Evolutionary conservation across 2,329 filamentous ascomycete genomes (phyloP), one percentile per base, ranked within the genome.

Genomic region (Ceratocystis colombiana): DNA sequence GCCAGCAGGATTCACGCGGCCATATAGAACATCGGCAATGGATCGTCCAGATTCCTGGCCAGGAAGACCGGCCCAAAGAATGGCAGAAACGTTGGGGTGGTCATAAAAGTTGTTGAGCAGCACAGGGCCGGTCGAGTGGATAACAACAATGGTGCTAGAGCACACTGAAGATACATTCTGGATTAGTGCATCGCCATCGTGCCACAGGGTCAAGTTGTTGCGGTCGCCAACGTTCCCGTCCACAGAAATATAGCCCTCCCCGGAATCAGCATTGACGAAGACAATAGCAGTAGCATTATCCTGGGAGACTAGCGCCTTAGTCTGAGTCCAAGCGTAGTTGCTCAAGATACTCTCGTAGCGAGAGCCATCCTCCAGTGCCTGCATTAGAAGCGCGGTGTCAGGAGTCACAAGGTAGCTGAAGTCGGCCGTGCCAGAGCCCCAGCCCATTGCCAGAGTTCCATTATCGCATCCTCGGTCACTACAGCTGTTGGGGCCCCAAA

Each of bases 121-220:
- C 3, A 95, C 88, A 0, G 92, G 85, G 0, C 91, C 91, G 2
- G 87, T 84, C 1, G 88, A 90, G 78, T 97, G 93, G 68, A 97
- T 87, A 67, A 96, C 84, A 17, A 97, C 89, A 68, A 97, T 88
- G 12, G 91, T 96, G 80, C 96, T 96, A 77, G 87, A 85, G 79
- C 88, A 92, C 69, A 85, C 73, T 6, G 85, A 80, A 0, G 90
- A 86, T 10, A 96, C 89, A 61, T 88, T 90, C 75, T 88, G 82
- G 76, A 97, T 88, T 66, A 97, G 77, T 0, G 82, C 80, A 64
- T 97, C 90, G 50, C 90, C 92, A 67, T 86, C 82, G 68, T 87
- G 81, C 93, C 93, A 97, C 0, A 96, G 79, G 0, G 91, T 96
- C 46, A 99, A 80, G 76, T 99, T 96, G 72, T 92, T 91, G 64